phyloP scores from a whole-genome alignment of 2,329 filamentous ascomycete genomes.

The Aspergillus japonicus region DNA sequence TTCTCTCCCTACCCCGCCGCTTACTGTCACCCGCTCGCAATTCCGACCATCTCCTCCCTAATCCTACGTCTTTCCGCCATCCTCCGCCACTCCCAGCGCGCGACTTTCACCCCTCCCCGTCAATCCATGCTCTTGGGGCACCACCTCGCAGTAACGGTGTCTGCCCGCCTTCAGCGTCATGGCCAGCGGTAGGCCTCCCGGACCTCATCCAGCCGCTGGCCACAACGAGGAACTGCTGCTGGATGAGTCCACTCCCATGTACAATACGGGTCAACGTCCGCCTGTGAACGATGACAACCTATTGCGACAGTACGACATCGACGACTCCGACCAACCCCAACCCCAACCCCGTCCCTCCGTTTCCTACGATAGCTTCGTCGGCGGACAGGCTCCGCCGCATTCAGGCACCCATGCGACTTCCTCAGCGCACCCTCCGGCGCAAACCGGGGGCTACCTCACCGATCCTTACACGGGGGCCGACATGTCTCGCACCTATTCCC shows the following conservation, averaged over 20 bases:
- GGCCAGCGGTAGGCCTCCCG: conserved; percentile 55
- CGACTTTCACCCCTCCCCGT: conserved; percentile 10
- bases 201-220: conserved; percentile 46
- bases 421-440: conserved; percentile 28
- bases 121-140: conserved; percentile 43
- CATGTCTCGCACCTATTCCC: conserved; percentile 57
- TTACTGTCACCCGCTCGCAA: neutral
- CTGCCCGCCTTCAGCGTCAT: conserved; percentile 40
- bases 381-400: conserved; percentile 56
- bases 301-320: conserved; percentile 70
- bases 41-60: neutral
- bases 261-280: conserved; percentile 73
- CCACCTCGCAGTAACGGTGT: conserved; percentile 33
- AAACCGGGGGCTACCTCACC: conserved; percentile 36
- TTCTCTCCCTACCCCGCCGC: conserved; percentile 1
- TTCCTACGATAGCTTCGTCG: conserved; percentile 94
- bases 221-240: conserved; percentile 47
- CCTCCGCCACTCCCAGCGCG: neutral
- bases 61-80: neutral
- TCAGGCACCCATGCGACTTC: conserved; percentile 47
- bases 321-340: conserved; percentile 61
- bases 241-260: conserved; percentile 48
- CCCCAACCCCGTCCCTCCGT: conserved; percentile 73
- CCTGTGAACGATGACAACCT: conserved; percentile 80
- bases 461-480: conserved; percentile 39